These are phyloP conservation scores for Alternaria rosae DNA, from an alignment of 2,329 filamentous ascomycete species.

Conservation along the genomic window DNA sequence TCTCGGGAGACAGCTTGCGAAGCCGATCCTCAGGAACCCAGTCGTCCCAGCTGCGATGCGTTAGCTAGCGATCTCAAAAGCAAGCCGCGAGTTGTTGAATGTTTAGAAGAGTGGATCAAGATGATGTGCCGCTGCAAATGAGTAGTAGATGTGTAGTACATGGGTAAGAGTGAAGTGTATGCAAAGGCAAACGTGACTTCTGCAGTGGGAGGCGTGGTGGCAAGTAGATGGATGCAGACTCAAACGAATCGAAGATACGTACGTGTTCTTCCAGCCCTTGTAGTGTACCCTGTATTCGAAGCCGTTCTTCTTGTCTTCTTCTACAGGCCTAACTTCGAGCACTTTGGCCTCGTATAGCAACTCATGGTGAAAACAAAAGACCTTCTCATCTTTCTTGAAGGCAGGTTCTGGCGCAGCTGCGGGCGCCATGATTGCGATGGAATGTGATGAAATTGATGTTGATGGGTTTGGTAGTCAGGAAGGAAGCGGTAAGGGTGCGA, in stretches of 20 bases:
- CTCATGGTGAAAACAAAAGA: conserved; percentile 96
- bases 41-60: conserved; percentile 80
- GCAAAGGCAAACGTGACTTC: conserved; percentile 22
- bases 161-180: conserved; percentile 8
- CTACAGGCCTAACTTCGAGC: conserved; percentile 74
- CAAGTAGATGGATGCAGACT: conserved; percentile 2
- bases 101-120: not conserved
- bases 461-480: conserved; percentile 19
- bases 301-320: conserved; percentile 71
- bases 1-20: conserved; percentile 92
- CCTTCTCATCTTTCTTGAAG: conserved; percentile 82
- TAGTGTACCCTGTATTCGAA: conserved; percentile 95
- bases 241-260: conserved; percentile 52
- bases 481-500: conserved; percentile 18
- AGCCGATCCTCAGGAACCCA: conserved; percentile 95
- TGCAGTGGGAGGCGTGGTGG: not conserved
- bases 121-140: not conserved
- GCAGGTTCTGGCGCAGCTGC: conserved; percentile 60
- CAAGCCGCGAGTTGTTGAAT: not conserved
- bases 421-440: conserved; percentile 57
- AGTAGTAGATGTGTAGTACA: conserved; percentile 20
- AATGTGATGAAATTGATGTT: conserved; percentile 15
- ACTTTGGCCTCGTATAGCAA: conserved; percentile 98
- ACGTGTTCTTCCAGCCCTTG: conserved; percentile 99
- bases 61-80: conserved; percentile 18